Evolutionary conservation across 2,329 filamentous ascomycete genomes (phyloP).

Genomic region (Capronia epimyces): DNA sequence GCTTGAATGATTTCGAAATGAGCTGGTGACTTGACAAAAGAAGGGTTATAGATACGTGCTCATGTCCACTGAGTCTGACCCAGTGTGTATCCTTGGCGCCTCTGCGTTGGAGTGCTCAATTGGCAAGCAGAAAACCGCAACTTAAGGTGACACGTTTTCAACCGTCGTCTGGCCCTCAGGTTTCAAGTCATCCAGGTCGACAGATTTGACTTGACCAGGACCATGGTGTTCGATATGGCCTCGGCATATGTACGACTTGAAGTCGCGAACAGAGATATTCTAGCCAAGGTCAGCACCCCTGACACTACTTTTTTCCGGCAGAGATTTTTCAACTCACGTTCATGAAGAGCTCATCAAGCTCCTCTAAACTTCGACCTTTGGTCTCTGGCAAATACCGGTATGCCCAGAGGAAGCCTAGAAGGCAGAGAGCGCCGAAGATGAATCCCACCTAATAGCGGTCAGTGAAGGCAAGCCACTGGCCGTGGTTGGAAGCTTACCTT

Average conservation of each 20-base stretch:
- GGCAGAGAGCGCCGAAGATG: conserved; percentile 6
- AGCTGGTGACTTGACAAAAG: too few species aligned
- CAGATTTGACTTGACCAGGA: background rate
- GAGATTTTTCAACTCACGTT: conserved; percentile 4
- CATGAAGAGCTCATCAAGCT: conserved; percentile 31
- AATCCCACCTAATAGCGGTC: background rate
- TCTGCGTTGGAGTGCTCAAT: too few species aligned
- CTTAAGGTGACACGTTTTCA: background rate
- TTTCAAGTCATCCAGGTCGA: background rate
- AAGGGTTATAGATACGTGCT: too few species aligned
- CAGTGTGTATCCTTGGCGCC: too few species aligned
- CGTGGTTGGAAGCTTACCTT: background rate
- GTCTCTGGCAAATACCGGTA: conserved; percentile 30
- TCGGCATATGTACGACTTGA: conserved; percentile 1
- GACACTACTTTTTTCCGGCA: background rate
- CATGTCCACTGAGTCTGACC: too few species aligned
- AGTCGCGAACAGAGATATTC: conserved; percentile 1
- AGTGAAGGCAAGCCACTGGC: background rate
- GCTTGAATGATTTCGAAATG: too few species aligned
- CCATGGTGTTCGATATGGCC: conserved; percentile 2
- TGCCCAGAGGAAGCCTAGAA: conserved; percentile 1
- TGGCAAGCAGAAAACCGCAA: too few species aligned
- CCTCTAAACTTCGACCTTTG: conserved; percentile 27
- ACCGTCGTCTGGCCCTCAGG: background rate
- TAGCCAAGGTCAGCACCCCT: background rate